Percentiles rank a stretch among this genome's conserved stretches.
Evolutionary conservation across 192 early-diverging fungal genomes (phyloP).

Genomic region (Piromyces finnis): DNA sequence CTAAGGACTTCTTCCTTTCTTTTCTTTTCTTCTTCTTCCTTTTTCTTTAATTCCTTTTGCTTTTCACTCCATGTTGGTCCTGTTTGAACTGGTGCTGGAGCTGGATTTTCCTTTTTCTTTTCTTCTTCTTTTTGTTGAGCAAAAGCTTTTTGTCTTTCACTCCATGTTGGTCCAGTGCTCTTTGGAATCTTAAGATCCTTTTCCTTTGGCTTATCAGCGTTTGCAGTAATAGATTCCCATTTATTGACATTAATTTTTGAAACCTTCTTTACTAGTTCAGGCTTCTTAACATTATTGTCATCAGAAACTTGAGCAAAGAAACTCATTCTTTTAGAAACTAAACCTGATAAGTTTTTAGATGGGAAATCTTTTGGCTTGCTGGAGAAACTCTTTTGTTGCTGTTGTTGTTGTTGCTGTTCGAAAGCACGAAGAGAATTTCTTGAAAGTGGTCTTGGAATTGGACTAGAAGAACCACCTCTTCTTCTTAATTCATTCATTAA

Average conservation of each 20-base stretch:
- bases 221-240: background rate
- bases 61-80: background rate
- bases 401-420: background rate
- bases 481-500: background rate
- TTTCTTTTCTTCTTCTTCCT: background rate
- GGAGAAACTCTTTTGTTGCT: background rate
- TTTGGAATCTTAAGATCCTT: background rate
- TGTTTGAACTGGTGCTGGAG: no score
- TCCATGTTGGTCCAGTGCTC: background rate
- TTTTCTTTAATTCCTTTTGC: background rate
- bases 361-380: background rate
- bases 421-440: background rate
- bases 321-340: background rate
- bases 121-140: background rate
- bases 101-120: background rate
- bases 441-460: background rate
- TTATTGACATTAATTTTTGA: background rate
- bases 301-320: background rate
- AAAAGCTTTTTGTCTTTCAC: background rate
- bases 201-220: background rate
- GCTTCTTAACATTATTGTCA: background rate
- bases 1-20: background rate
- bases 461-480: background rate
- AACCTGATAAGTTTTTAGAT: background rate
- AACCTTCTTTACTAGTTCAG: background rate